A percentile compares a stretch with the other conserved stretches of the same genome.
phyloP scores from a whole-genome alignment of 495 filamentous ascomycete species.

The Durotheca rogersii region DNA sequence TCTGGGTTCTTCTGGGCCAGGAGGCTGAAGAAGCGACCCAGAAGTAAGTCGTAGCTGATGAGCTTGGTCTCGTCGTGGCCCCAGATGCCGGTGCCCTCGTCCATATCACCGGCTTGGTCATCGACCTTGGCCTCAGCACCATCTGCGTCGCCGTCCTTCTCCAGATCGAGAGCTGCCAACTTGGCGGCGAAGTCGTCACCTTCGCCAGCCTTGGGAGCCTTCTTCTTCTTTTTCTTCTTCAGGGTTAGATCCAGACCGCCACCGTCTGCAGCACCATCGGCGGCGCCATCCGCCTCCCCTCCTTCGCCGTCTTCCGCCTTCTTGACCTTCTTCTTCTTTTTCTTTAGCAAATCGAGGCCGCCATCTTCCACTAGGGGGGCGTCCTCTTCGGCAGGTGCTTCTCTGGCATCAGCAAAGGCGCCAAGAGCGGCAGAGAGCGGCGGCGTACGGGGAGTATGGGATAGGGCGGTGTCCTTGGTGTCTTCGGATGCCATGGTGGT shows the following conservation, averaged over 20 bases:
- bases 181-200: constrained; percentile 60
- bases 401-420: constrained; percentile 50
- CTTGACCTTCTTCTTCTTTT: constrained; percentile 78
- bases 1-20: constrained; percentile 93
- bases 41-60: constrained; percentile 80
- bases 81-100: constrained; percentile 94
- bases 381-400: constrained; percentile 47
- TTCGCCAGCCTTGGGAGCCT: constrained; percentile 65
- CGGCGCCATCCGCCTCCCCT: constrained; percentile 54
- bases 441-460: constrained; percentile 65
- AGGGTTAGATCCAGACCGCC: constrained; percentile 74
- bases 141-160: constrained; percentile 71
- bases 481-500: constrained; percentile 63
- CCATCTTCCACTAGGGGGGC: constrained; percentile 53
- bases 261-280: constrained; percentile 37
- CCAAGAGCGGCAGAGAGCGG: constrained; percentile 51
- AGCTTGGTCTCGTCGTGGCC: constrained; percentile 70
- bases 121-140: constrained; percentile 49
- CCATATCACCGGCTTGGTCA: constrained; percentile 69
- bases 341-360: constrained; percentile 52
- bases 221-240: constrained; percentile 98
- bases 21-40: constrained; percentile 87
- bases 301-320: constrained; percentile 67
- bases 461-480: constrained; percentile 68
- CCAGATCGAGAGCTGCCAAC: constrained; percentile 72